Evolutionary conservation across 129 eudicot species (phyloP).

Genomic region (Flaveria sonorensis): DNA sequence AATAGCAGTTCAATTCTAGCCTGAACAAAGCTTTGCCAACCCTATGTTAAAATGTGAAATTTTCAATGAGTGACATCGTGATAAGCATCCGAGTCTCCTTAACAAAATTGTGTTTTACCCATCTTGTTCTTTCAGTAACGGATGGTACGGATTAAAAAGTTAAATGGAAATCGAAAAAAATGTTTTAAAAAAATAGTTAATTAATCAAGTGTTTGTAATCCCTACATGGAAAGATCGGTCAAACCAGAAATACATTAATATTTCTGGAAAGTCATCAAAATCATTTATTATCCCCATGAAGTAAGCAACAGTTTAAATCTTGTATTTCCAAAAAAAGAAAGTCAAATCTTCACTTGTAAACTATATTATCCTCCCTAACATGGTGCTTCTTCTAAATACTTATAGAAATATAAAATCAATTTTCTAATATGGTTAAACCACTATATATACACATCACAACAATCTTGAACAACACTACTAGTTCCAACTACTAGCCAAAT

Average conservation of each 20-base stretch:
- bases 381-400: neutral
- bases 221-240: neutral
- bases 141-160: too few species aligned
- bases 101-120: too few species aligned
- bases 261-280: conserved; percentile 11
- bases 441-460: conserved; percentile 23
- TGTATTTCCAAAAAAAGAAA: conserved; percentile 39
- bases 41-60: too few species aligned
- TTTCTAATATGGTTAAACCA: neutral
- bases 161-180: too few species aligned
- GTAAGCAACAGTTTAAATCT: conserved; percentile 29
- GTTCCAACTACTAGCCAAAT: neutral
- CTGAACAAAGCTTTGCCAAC: neutral
- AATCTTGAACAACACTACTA: conserved; percentile 14
- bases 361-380: conserved; percentile 37
- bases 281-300: conserved; percentile 21
- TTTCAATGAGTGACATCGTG: too few species aligned
- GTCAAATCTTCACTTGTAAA: conserved; percentile 30
- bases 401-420: neutral
- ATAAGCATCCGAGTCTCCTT: too few species aligned
- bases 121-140: too few species aligned
- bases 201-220: neutral
- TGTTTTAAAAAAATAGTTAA: neutral
- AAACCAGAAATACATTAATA: neutral
- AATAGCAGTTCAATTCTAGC: too few species aligned